Percentiles rank a stretch among this genome's conserved stretches.
Evolutionary conservation across 495 filamentous ascomycete genomes (phyloP).

Genomic region (Aspergillus homomorphus): DNA sequence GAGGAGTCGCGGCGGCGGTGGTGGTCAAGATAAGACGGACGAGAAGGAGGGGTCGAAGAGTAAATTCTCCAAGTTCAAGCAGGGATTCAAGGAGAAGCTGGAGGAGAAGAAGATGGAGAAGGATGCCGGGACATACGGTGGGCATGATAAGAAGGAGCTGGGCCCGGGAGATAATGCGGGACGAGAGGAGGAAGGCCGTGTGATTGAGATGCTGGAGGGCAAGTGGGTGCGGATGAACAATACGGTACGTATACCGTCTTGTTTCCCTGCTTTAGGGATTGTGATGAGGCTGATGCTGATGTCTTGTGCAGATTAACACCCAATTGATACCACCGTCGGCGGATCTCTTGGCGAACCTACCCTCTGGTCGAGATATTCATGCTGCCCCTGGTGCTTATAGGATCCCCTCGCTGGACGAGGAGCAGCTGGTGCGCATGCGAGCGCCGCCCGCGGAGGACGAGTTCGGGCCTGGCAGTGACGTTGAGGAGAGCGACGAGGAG

Average conservation of each 20-base stretch:
- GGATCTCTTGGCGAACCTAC: slow-evolving; percentile 69
- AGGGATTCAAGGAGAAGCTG: slow-evolving; percentile 48
- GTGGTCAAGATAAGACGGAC: slow-evolving; percentile 14
- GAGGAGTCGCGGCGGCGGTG: slow-evolving; percentile 7
- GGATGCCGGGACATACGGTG: slow-evolving; percentile 55
- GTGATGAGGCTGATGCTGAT: background rate
- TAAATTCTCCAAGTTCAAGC: slow-evolving; percentile 43
- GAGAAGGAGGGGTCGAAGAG: slow-evolving; percentile 24
- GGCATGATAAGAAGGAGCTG: slow-evolving; percentile 55
- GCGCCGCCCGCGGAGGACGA: slow-evolving; percentile 41
- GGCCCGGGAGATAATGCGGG: slow-evolving; percentile 84
- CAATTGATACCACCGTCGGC: slow-evolving; percentile 70
- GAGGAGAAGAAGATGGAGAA: slow-evolving; percentile 63
- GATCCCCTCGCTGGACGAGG: slow-evolving; percentile 54
- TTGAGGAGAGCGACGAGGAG: slow-evolving; percentile 48
- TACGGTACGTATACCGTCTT: slow-evolving; percentile 58
- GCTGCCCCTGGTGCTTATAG: slow-evolving; percentile 55
- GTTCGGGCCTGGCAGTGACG: slow-evolving; percentile 32
- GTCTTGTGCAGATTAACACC: slow-evolving; percentile 62
- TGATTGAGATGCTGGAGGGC: slow-evolving; percentile 78
- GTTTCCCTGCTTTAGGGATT: background rate
- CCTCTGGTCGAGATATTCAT: slow-evolving; percentile 85
- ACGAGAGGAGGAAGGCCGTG: slow-evolving; percentile 74
- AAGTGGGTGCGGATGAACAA: slow-evolving; percentile 95
- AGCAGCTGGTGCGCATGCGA: slow-evolving; percentile 51